phyloP scores from a whole-genome alignment of 148 eudicot genomes.

The Chenopodium suecicum region DNA sequence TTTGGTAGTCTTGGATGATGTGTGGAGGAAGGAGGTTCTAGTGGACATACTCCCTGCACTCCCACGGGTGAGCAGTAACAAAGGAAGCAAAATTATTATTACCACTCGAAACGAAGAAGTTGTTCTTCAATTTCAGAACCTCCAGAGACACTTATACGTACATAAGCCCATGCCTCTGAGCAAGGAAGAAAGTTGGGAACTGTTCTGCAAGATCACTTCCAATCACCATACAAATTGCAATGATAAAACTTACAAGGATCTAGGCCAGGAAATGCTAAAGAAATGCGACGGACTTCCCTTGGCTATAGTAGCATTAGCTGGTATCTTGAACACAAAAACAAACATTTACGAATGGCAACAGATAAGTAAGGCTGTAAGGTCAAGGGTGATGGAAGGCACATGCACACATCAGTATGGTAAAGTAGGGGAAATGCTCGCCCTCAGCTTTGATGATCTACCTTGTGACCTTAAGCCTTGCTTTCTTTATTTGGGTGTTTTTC shows the following conservation, averaged over 20 bases:
- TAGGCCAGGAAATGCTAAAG: slow-evolving; percentile 30
- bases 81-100: slow-evolving; percentile 30
- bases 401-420: slow-evolving; percentile 3
- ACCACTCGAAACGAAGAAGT: slow-evolving; percentile 29
- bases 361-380: not conserved
- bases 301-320: slow-evolving; percentile 34
- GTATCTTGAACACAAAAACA: slow-evolving; percentile 13
- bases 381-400: slow-evolving; percentile 9
- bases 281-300: slow-evolving; percentile 36
- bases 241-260: slow-evolving; percentile 14
- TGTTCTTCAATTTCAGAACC: slow-evolving; percentile 5
- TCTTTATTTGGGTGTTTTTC: slow-evolving; percentile 21
- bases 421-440: not conserved
- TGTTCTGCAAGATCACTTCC: too few species aligned
- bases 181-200: too few species aligned
- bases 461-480: slow-evolving; percentile 18
- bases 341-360: slow-evolving; percentile 8
- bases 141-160: slow-evolving; percentile 1
- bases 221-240: too few species aligned
- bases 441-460: slow-evolving; percentile 15
- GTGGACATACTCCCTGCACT: slow-evolving; percentile 26
- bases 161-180: slow-evolving; percentile 21
- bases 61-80: not conserved
- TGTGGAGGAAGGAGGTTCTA: slow-evolving; percentile 30
- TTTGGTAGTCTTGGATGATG: slow-evolving; percentile 35